Evolutionary conservation across 2,329 filamentous ascomycete species (phyloP).

Genomic region (Ophiostoma montium): DNA sequence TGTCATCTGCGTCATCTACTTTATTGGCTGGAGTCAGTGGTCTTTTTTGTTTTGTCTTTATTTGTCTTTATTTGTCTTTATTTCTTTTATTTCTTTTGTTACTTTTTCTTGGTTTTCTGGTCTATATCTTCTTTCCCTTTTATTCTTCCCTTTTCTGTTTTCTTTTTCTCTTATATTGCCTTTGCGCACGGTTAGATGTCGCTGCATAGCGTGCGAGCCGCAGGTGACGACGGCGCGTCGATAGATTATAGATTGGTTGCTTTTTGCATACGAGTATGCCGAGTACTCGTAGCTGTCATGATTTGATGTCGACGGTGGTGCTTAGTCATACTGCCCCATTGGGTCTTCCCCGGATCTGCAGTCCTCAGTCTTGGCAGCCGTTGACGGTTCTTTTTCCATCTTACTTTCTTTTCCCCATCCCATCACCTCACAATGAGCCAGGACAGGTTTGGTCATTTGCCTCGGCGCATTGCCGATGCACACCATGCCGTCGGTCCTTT

Average conservation of each 20-base stretch:
- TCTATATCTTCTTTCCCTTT: background rate
- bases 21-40: background rate
- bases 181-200: background rate
- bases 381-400: background rate
- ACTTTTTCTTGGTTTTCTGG: background rate
- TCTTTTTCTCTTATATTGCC: background rate
- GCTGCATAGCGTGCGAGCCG: background rate
- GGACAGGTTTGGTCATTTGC: constrained; percentile 1
- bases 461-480: constrained; percentile 5
- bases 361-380: background rate
- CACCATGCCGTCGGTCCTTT: background rate
- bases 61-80: background rate
- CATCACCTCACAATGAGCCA: background rate
- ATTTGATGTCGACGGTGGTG: too few species aligned
- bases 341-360: too few species aligned
- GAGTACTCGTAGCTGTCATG: background rate
- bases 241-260: background rate
- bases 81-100: too few species aligned
- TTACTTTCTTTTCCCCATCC: background rate
- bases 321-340: too few species aligned
- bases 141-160: background rate
- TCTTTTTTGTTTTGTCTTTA: background rate
- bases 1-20: background rate
- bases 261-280: too few species aligned
- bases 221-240: background rate